These are phyloP conservation scores for Pseudotulostoma volvatum DNA, from an alignment of 495 filamentous ascomycete genomes.

Conservation along the genomic window DNA sequence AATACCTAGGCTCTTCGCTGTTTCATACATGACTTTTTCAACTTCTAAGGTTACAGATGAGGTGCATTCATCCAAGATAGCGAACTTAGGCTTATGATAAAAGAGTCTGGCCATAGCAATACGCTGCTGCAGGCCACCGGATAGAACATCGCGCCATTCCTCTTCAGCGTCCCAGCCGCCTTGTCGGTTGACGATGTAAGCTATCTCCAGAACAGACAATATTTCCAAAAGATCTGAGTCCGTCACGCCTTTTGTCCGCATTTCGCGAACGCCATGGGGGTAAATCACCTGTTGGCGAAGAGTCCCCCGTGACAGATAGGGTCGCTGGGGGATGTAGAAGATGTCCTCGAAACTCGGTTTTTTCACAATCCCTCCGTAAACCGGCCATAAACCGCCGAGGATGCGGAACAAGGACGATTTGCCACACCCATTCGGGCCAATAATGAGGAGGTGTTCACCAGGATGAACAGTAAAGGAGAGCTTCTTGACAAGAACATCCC, in stretches of 20 bases:
- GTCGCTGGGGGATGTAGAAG: conserved; percentile 95
- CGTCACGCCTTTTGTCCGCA: conserved; percentile 68
- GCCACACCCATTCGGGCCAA: conserved; percentile 93
- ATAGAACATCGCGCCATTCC: conserved; percentile 88
- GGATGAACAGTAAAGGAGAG: conserved; percentile 74
- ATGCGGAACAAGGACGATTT: conserved; percentile 94
- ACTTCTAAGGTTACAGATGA: conserved; percentile 83
- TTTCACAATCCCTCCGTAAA: conserved; percentile 82
- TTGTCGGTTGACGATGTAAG: conserved; percentile 63
- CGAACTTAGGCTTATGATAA: conserved; percentile 78
- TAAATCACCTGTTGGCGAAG: conserved; percentile 94
- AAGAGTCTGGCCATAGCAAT: conserved; percentile 94
- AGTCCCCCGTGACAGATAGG: conserved; percentile 76
- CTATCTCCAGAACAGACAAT: conserved; percentile 64
- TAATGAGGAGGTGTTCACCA: conserved; percentile 82
- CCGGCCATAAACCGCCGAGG: conserved; percentile 93
- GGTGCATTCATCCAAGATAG: conserved; percentile 95
- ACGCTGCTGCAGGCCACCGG: conserved; percentile 85
- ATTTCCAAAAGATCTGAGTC: conserved; percentile 68
- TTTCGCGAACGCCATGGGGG: conserved; percentile 73
- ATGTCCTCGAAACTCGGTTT: conserved; percentile 83
- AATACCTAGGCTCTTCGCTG: conserved; percentile 75
- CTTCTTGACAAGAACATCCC: conserved; percentile 69
- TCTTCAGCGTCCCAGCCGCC: conserved; percentile 87
- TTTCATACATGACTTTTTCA: conserved; percentile 93